A percentile compares a stretch with the other conserved stretches of the same genome.
Evolutionary conservation across 306 rosid genomes (phyloP).

Genomic region (Sicyos baderoa): DNA sequence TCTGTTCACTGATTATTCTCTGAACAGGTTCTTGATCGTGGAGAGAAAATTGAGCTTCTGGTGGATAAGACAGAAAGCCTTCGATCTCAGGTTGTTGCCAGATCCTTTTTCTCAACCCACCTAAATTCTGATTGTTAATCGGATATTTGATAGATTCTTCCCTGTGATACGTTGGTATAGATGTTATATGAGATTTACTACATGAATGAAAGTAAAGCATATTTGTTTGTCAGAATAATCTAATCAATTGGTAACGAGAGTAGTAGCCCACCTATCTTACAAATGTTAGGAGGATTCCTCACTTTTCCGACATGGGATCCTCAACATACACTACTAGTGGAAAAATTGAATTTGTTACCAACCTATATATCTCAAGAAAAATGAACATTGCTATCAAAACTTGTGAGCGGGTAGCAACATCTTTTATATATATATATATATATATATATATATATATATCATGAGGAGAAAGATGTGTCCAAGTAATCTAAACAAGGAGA

Average conservation of each 20-base stretch:
- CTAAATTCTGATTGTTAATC: neutral
- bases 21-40: constrained; percentile 84
- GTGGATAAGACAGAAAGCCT: constrained; percentile 91
- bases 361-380: neutral
- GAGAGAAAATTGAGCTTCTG: constrained; percentile 82
- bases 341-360: neutral
- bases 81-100: constrained; percentile 60
- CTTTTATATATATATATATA: no score
- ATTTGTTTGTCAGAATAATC: neutral
- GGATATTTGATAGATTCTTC: neutral
- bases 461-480: no score
- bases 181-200: neutral
- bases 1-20: constrained; percentile 19
- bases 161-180: neutral
- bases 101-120: neutral
- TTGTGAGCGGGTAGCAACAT: neutral
- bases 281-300: no score
- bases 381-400: neutral
- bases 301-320: no score
- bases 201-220: neutral
- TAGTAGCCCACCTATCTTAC: no score
- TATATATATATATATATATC: no score
- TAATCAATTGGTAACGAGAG: no score
- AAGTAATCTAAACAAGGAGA: no score
- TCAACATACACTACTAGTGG: no score